phyloP scores from a whole-genome alignment of 352 stramenopile genomes.

The Elongisporangium senticosum region DNA sequence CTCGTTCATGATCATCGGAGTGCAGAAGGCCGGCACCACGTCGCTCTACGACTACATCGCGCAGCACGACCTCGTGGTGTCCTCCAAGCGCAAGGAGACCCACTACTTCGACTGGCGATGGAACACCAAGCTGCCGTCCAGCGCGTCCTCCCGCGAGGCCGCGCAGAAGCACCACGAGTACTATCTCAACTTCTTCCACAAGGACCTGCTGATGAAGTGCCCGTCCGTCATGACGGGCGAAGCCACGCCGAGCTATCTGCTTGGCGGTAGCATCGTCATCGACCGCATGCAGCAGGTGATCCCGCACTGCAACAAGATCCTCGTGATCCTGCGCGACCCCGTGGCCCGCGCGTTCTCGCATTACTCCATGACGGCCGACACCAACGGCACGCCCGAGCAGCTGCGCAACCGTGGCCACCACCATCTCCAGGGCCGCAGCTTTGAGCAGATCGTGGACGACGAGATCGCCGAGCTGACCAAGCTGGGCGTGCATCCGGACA shows the following conservation, averaged over 20 bases:
- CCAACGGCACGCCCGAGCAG: slow-evolving; percentile 66
- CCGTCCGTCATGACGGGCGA: slow-evolving; percentile 91
- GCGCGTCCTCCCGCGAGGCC: slow-evolving; percentile 43
- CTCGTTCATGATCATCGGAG: slow-evolving; percentile 95
- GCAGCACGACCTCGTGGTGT: slow-evolving; percentile 93
- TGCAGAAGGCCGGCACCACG: slow-evolving; percentile 95
- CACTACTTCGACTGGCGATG: slow-evolving; percentile 99
- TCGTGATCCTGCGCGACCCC: slow-evolving; percentile 80
- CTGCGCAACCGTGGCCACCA: slow-evolving; percentile 73
- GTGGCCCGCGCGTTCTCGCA: slow-evolving; percentile 85
- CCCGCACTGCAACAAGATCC: slow-evolving; percentile 76
- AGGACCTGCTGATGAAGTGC: slow-evolving; percentile 75
- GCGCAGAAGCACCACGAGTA: slow-evolving; percentile 49
- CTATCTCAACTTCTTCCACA: slow-evolving; percentile 86
- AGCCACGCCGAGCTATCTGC: slow-evolving; percentile 89
- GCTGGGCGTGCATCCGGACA: slow-evolving; percentile 63
- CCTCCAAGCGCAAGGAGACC: slow-evolving; percentile 92
- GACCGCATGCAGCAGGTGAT: slow-evolving; percentile 71
- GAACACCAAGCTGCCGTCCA: slow-evolving; percentile 66
- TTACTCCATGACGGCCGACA: slow-evolving; percentile 85
- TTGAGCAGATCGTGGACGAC: slow-evolving; percentile 70
- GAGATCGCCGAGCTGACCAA: slow-evolving; percentile 60
- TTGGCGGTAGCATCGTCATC: slow-evolving; percentile 73
- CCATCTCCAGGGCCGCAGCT: slow-evolving; percentile 50
- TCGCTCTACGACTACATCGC: slow-evolving; percentile 97